A percentile compares a stretch with the other conserved stretches of the same genome.
Conservation (phyloP, 2,329 filamentous ascomycete species). For the Paramyrothecium roridum region DNA sequence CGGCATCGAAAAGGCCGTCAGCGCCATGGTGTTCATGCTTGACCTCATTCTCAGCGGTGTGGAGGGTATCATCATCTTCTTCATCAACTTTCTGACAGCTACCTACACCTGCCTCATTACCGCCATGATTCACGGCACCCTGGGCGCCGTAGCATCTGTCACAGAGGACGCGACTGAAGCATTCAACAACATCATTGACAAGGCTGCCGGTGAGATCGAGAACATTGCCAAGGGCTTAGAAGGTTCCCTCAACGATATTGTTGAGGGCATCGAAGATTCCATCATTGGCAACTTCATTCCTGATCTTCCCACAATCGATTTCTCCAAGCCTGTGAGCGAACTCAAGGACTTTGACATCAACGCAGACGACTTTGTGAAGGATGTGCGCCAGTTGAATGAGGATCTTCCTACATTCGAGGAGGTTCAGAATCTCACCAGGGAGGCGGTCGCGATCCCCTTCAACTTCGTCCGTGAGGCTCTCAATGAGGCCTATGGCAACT, state of each 20-base stretch:
- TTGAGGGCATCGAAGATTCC: conserved; percentile 34
- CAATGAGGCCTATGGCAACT: conserved; percentile 67
- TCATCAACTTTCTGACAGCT: conserved; percentile 85
- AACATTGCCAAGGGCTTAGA: conserved; percentile 47
- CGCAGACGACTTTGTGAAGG: conserved; percentile 63
- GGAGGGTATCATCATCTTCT: conserved; percentile 84
- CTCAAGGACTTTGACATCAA: conserved; percentile 69
- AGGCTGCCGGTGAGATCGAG: conserved; percentile 59
- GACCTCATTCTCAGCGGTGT: conserved; percentile 77
- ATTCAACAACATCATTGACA: conserved; percentile 47
- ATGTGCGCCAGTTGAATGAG: conserved; percentile 69
- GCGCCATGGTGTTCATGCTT: conserved; percentile 76
- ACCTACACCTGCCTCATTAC: conserved; percentile 90
- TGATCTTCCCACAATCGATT: conserved; percentile 53
- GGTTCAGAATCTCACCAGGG: conserved; percentile 77
- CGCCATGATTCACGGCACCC: conserved; percentile 73
- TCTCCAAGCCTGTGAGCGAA: conserved; percentile 61
- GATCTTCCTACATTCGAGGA: conserved; percentile 81
- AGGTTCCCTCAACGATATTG: conserved; percentile 48
- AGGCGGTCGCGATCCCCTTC: conserved; percentile 75
- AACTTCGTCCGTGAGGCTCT: conserved; percentile 72
- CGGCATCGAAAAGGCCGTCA: conserved; percentile 76
- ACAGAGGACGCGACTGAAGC: conserved; percentile 50
- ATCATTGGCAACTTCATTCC: conserved; percentile 49
- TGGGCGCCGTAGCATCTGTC: conserved; percentile 61